These are phyloP conservation scores for Naganishia vaughanmartiniae DNA, from an alignment of 768 basidiomycete species.

Conservation along the genomic window DNA sequence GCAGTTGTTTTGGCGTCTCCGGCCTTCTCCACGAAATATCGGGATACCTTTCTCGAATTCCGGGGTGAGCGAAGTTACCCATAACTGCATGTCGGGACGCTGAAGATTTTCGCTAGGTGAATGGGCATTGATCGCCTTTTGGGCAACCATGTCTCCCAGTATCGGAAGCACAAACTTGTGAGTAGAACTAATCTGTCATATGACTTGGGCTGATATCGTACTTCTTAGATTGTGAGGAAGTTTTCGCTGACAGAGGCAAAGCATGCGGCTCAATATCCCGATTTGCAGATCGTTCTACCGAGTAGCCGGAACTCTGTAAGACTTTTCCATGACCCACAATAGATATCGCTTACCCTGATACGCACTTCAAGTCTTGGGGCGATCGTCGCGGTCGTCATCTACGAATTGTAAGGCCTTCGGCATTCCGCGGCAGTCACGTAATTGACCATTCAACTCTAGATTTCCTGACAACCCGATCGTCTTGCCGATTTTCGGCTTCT, in stretches of 20 bases:
- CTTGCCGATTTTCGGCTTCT: constrained; percentile 77
- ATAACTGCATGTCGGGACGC: no score
- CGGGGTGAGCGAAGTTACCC: constrained; percentile 56
- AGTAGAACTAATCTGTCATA: constrained; percentile 3
- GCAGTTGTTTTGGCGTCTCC: constrained; percentile 74
- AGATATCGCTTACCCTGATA: not conserved
- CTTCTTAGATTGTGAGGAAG: not conserved
- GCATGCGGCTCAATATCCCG: not conserved
- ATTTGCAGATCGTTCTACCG: constrained; percentile 62
- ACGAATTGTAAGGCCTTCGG: constrained; percentile 55
- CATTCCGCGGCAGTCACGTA: not conserved
- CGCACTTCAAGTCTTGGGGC: constrained; percentile 59
- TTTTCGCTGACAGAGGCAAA: not conserved
- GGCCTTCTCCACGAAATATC: constrained; percentile 76
- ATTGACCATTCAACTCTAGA: constrained; percentile 24
- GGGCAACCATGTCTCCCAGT: constrained; percentile 51
- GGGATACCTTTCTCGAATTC: constrained; percentile 74
- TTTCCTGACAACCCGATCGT: constrained; percentile 73
- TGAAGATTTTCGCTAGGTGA: constrained; percentile 53
- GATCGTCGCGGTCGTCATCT: constrained; percentile 67
- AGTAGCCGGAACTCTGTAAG: constrained; percentile 78
- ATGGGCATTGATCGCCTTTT: constrained; percentile 90
- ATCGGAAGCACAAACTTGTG: constrained; percentile 75
- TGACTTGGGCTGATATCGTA: not conserved
- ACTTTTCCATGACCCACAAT: constrained; percentile 15